Base-by-base conservation (phyloP, 208 protist species). In the Crithidia fasciculata region DNA sequence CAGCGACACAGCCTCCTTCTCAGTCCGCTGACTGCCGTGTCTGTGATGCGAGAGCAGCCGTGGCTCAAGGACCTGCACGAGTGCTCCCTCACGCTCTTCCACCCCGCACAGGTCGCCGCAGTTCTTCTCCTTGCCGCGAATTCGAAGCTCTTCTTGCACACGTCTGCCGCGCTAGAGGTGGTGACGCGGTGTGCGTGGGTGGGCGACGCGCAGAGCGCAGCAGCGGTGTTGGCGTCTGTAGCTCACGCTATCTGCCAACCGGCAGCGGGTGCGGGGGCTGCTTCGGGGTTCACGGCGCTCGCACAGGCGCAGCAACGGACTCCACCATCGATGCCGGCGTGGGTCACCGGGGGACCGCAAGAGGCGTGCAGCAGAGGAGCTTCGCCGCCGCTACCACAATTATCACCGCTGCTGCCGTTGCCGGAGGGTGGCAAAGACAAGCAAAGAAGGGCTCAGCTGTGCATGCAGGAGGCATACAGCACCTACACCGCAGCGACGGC, bases 21-120 rank as follows among this genome's bases (percentile, higher is more conserved):
- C 36, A 68, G 43, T 45, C 53, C 70, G 5, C 12, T 15, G 2
- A 12, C 40, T 8, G 70, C 70, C 1, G 50, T 47, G 0, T 50
- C 15, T 5, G 55, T 61, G 8, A 75, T 75, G 70, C 43, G 28
- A 15, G 60, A 44, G 41, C 70, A 75, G 28, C 60, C 70, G 5
- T 75, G 70, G 70, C 70, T 75, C 3, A 67, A 75, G 13, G 60
- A 75, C 28, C 40, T 75, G 3, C 70, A 69, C 70, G 70, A 75
- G 60, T 75, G 50, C 41, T 50, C 58, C 13, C 47, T 45, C 44
- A 59, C 52, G 12, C 70, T 75, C 52, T 55, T 40, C 52, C 37
- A 55, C 16, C 44, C 55, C 3, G 58, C 70, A 3, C 60, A 75
- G 44, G 70, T 75, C 2, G 70, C 70, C 15, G 70, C 70, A 5